Conservation (phyloP, 805 yeast genomes). For the Saccharomycopsis sp. region DNA sequence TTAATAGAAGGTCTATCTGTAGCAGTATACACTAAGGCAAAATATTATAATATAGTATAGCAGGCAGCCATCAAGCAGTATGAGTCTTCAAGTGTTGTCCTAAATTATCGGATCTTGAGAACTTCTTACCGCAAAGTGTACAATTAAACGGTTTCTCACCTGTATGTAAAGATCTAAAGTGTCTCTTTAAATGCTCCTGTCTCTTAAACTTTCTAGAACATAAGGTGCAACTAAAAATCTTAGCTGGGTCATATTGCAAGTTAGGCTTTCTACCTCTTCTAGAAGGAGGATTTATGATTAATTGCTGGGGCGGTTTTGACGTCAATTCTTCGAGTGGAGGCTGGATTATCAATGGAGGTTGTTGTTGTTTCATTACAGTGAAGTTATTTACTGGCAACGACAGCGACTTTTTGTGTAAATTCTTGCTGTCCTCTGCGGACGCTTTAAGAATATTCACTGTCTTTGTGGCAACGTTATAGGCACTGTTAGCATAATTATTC, state of each 20-base stretch:
- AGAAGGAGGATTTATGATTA: constrained; percentile 28
- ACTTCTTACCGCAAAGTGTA: constrained; percentile 53
- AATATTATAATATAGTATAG: too few relatives aligned
- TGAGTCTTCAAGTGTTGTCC: constrained; percentile 64
- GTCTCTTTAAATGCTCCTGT: constrained; percentile 73
- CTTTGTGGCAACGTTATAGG: background rate
- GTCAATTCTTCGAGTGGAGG: constrained; percentile 31
- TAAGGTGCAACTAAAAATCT: constrained; percentile 56
- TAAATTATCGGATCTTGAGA: constrained; percentile 60
- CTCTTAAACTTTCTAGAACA: constrained; percentile 65
- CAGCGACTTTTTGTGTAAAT: constrained; percentile 3
- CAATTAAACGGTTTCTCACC: constrained; percentile 67
- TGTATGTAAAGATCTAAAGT: constrained; percentile 65
- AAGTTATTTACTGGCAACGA: constrained; percentile 10
- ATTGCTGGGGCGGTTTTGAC: background rate
- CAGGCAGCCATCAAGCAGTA: constrained; percentile 13
- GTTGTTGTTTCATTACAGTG: background rate
- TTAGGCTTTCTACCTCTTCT: constrained; percentile 64
- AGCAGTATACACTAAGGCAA: too few relatives aligned
- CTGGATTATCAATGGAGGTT: constrained; percentile 26
- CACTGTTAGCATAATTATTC: background rate
- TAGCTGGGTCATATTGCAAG: constrained; percentile 47
- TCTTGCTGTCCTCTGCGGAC: background rate
- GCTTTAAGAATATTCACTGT: background rate
- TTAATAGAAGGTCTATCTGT: too few relatives aligned